phyloP scores from a whole-genome alignment of 495 filamentous ascomycete species.

The Articulospora tetracladia region DNA sequence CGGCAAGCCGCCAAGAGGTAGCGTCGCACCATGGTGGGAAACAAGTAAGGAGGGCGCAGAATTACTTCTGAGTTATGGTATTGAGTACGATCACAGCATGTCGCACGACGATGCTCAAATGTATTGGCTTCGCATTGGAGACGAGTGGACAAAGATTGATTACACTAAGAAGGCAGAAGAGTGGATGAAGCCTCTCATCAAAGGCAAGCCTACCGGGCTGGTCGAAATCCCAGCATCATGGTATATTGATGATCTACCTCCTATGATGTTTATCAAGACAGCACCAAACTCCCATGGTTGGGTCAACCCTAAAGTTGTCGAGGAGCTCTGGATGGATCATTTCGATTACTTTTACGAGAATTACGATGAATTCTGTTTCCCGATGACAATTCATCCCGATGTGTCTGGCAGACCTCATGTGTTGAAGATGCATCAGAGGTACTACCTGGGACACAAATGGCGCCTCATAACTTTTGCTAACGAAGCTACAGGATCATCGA shows the following conservation, averaged over 20 bases:
- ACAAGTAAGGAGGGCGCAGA: constrained; percentile 63
- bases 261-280: constrained; percentile 59
- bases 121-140: constrained; percentile 60
- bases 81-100: constrained; percentile 69
- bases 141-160: constrained; percentile 61
- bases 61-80: constrained; percentile 62
- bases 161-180: constrained; percentile 53
- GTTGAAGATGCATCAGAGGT: constrained; percentile 54
- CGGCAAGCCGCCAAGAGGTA: constrained; percentile 58
- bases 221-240: constrained; percentile 66
- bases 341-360: constrained; percentile 69
- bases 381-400: constrained; percentile 68
- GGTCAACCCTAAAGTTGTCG: constrained; percentile 54
- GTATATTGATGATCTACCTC: constrained; percentile 64
- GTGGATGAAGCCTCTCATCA: constrained; percentile 63
- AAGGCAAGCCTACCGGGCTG: constrained; percentile 48
- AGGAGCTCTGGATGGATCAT: constrained; percentile 43
- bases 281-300: constrained; percentile 56
- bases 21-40: constrained; percentile 51
- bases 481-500: constrained; percentile 48
- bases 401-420: constrained; percentile 65
- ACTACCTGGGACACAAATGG: constrained; percentile 8
- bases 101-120: constrained; percentile 63
- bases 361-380: constrained; percentile 68
- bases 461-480: constrained; percentile 28